Evolutionary conservation across 2,329 filamentous ascomycete genomes (phyloP), one percentile per base, ranked within the genome.

Genomic region (Nemania bipapillata): DNA sequence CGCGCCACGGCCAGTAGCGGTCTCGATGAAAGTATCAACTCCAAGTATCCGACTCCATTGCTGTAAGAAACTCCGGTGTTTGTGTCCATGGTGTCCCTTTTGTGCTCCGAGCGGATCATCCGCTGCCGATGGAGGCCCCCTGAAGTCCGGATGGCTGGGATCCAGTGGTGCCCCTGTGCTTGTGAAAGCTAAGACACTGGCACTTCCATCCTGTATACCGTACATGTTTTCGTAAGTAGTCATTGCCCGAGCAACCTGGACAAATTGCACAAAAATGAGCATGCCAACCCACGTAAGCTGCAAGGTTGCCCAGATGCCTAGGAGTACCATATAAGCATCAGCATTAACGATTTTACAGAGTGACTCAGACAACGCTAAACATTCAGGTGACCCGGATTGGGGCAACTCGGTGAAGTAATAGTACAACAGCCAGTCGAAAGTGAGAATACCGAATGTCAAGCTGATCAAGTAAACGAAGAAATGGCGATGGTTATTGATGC

Each of bases 181-280:
- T 1, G 93, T 91, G 75, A 97, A 89, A 61, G 92, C 92, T 35
- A 94, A 83, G 0, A 78, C 74, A 35, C 77, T 70, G 69, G 87
- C 86, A 26, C 83, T 83, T 68, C 84, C 85, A 70, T 91, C 86
- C 66, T 89, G 86, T 69, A 94, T 86, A 58, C 93, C 91, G 71
- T 91, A 90, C 94, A 99, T 98, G 80, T 94, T 97, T 81, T 99
- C 96, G 81, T 92, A 98, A 0, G 96, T 99, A 0, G 96, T 99
- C 84, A 97, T 91, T 65, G 94, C 96, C 69, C 94, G 90, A 0
- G 94, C 92, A 59, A 99, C 91, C 78, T 99, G 96, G 58, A 97
- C 86, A 59, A 97, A 89, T 79, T 99, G 96, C 4, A 98, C 96
- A 72, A 94, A 91, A 68, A 97, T 86, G 37, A 99, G 89, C 94